Percentiles rank a stretch among this genome's conserved stretches.
These are phyloP conservation scores for Whalleya microplaca DNA, from an alignment of 2,329 filamentous ascomycete genomes.

Conservation along the genomic window DNA sequence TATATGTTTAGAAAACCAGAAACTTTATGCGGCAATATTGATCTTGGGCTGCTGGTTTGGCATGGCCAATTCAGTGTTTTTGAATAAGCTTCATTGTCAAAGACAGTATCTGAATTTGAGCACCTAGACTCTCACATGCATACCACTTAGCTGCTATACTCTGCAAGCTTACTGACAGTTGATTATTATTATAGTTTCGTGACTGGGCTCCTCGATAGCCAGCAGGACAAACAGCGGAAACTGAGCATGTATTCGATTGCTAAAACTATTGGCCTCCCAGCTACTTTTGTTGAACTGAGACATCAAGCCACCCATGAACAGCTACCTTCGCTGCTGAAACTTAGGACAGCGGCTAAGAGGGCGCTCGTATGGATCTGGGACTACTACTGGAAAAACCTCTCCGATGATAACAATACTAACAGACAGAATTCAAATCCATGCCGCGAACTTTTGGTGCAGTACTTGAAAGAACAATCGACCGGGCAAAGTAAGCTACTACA, in stretches of 20 bases:
- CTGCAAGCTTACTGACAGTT: constrained; percentile 17
- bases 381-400: constrained; percentile 75
- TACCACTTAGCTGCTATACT: not conserved
- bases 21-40: not conserved
- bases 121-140: not conserved
- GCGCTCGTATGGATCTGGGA: constrained; percentile 86
- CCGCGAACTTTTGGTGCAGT: constrained; percentile 42
- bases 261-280: constrained; percentile 69
- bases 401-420: constrained; percentile 11
- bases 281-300: constrained; percentile 83
- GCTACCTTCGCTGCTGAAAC: constrained; percentile 73
- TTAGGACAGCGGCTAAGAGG: constrained; percentile 70
- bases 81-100: not conserved
- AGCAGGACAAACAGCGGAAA: constrained; percentile 69
- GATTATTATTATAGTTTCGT: constrained; percentile 63
- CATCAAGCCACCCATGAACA: constrained; percentile 92
- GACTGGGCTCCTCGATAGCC: constrained; percentile 76
- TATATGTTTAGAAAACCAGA: not conserved
- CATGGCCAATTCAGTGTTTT: not conserved
- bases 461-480: constrained; percentile 39
- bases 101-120: not conserved
- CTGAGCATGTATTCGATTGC: constrained; percentile 75
- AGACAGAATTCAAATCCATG: constrained; percentile 27
- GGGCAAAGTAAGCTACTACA: constrained; percentile 24
- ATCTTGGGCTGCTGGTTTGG: not conserved